phyloP scores from a whole-genome alignment of 176 grass and related monocot species.

The Phoenix dactylifera region DNA sequence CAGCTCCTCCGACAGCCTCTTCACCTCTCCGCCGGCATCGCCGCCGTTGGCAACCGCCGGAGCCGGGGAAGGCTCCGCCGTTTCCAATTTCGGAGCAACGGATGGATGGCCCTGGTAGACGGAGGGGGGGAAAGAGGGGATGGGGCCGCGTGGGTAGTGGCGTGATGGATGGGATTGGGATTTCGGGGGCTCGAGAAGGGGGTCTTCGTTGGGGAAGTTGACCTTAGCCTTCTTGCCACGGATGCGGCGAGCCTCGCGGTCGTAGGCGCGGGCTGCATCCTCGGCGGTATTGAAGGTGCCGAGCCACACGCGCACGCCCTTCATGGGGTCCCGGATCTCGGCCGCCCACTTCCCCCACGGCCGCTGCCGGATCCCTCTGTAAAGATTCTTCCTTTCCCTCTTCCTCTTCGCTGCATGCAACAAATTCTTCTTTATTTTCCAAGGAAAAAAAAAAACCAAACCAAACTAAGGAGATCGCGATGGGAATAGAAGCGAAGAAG shows the following conservation, averaged over 20 bases:
- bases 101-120: background rate
- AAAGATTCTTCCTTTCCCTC: constrained; percentile 62
- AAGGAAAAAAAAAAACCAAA: background rate
- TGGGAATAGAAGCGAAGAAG: background rate
- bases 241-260: constrained; percentile 76
- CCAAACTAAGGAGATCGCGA: background rate
- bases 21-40: constrained; percentile 28
- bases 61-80: too few relatives aligned
- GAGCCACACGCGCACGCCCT: constrained; percentile 95
- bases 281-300: constrained; percentile 81
- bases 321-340: constrained; percentile 50
- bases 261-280: constrained; percentile 76
- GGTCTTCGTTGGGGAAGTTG: constrained; percentile 69
- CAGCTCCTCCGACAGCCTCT: constrained; percentile 69
- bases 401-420: constrained; percentile 29
- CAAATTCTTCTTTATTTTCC: background rate
- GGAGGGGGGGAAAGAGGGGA: too few relatives aligned
- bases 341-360: constrained; percentile 57
- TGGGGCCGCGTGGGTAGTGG: too few relatives aligned
- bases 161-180: background rate
- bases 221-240: constrained; percentile 89
- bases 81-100: background rate
- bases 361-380: constrained; percentile 64
- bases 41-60: too few relatives aligned
- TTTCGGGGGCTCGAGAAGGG: background rate